Evolutionary conservation across 116 monocot species (phyloP), one percentile per base, ranked within the genome.

Genomic region (Zostera marina): DNA sequence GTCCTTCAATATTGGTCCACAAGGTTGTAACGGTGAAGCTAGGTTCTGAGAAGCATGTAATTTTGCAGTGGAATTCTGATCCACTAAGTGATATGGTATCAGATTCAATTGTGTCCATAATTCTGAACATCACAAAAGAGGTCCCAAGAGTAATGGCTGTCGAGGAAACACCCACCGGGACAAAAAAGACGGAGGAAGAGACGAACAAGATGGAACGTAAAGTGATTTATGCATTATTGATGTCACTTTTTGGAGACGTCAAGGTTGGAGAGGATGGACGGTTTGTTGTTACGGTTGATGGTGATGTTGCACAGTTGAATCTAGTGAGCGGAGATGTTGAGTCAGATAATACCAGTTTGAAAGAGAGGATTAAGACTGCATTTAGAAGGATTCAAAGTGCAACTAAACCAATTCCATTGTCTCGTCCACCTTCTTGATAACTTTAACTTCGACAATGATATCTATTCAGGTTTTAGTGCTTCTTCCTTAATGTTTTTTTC

Each of bases 1-100:
- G 4, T 32, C 32, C 76, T 70, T 15, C 85, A 8, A 47, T 98
- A 19, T 58, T 89, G 26, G 80, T 96, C 25, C 96, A 96, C 53
- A 83, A 81, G 19, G 75, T 74, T 59, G 98, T 98, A 39, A 89
- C 90, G 4, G 67, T 98, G 66, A 73, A 66, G 72, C 81, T 74
- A 56, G 90, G 90, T 51, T 78, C 90, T 1, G 90, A 83, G 14
- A 81, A 68, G 12, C 69, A 82, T 44, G 85, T 86, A 22, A 68
- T 76, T 0, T 17, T 98, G 79, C 85, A 85, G 55, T 98, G 98
- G 90, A 56, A 76, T 0, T 82, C 98, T 0, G 98, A 90, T 54
- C 98, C 98, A 1, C 73, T 98, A 9, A 83, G 90, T 40, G 98
- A 98, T 54, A 98, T 98, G 98, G 98, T 98, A 10, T 89, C 86